Evolutionary conservation across 1,284 basidiomycete genomes (phyloP).

Genomic region (Trichosporon faecale): DNA sequence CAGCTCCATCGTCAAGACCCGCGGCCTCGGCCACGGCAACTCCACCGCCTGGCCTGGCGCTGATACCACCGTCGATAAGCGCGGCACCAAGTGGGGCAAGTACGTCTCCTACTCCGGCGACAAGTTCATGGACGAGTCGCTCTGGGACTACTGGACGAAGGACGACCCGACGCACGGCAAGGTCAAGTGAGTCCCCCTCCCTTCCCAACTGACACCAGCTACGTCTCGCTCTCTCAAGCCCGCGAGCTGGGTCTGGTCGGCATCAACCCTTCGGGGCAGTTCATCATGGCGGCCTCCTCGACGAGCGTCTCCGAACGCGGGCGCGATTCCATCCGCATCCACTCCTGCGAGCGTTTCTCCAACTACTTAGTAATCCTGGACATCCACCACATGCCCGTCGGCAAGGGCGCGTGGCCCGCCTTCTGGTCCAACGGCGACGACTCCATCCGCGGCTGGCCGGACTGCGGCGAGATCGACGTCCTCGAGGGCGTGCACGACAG

Average conservation of each 20-base stretch:
- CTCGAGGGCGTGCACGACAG: constrained; percentile 1
- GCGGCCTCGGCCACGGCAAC: too few species aligned
- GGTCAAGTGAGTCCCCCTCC: neutral
- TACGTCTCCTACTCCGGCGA: neutral
- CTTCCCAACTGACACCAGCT: neutral
- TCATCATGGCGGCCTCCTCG: neutral
- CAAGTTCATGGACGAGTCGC: neutral
- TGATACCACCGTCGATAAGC: neutral
- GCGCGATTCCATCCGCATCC: neutral
- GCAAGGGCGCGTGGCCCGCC: neutral
- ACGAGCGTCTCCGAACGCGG: neutral
- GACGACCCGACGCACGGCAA: constrained; percentile 7
- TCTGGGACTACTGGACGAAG: neutral
- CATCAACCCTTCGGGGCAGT: neutral
- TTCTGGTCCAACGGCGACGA: constrained; percentile 1
- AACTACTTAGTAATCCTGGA: neutral
- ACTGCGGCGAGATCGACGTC: constrained; percentile 5
- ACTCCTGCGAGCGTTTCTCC: neutral
- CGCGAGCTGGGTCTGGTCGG: neutral
- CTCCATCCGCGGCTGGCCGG: neutral
- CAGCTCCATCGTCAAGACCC: too few species aligned
- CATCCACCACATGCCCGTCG: neutral
- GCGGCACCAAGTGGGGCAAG: neutral
- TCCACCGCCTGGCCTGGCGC: too few species aligned
- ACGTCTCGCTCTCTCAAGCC: neutral